Base-by-base conservation (phyloP, 2,329 filamentous ascomycete genomes). In the Xenoacremonium recifei region DNA sequence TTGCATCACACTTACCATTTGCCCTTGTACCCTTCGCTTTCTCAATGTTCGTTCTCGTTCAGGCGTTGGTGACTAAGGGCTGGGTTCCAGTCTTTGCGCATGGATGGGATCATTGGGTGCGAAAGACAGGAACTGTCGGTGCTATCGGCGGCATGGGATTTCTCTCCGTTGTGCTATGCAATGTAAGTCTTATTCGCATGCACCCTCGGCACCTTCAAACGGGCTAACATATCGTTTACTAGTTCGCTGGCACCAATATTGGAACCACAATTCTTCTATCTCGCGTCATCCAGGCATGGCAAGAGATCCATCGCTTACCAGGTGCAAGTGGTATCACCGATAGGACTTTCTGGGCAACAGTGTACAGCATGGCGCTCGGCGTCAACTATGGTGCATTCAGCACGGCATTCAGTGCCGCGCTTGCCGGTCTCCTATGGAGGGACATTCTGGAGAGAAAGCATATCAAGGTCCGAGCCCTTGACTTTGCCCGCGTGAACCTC, bases 221-320 rank as follows among this genome's bases (percentile, higher is more conserved):
- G 19, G 46, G 37, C 33, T 48, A 23, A 49, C 35, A 4, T n/a
- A n/a, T 35, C 12, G 31, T 21, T 23, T 19, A 18, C 13, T 47
- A 88, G 83, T 89, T 88, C 51, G 82, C 85, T 0, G 85, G 85
- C 15, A 89, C 85, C 2, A 89, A 89, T 50, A 89, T 89, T 39
- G 85, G 85, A 23, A 87, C 85, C 0, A 84, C 85, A 0, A 89
- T 89, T 55, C 76, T 89, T 1, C 70, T 89, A 2, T 87, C 77
- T 7, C 80, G 85, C 3, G 76, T 88, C 6, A 77, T 89, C 10
- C 85, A 89, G 58, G 68, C 77, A 0, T 89, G 85, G 85, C 68
- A 78, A 48, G 54, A 66, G 2, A 85, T 89, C 30, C 80, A 84
- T 49, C 41, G 57, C 1, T 44, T 49, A 0, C 34, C 34, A 11